Evolutionary conservation across 1,284 basidiomycete genomes (phyloP).

Genomic region (Pyrrhoderma lamaoense): DNA sequence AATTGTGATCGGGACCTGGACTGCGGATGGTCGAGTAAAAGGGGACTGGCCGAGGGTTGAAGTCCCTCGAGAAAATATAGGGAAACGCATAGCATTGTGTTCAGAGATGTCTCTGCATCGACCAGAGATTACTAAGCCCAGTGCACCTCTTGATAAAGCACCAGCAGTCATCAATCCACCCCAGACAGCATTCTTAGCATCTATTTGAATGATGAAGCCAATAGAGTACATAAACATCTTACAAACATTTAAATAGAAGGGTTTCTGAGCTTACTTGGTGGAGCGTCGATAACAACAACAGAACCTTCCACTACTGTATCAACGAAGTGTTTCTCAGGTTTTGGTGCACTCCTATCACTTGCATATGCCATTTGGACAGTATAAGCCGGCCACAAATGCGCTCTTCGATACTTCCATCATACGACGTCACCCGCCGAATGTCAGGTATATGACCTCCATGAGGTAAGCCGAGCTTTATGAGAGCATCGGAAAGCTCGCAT

Average conservation of each 20-base stretch:
- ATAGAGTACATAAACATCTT: too few relatives aligned
- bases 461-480: slow-evolving; percentile 73
- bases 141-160: slow-evolving; percentile 59
- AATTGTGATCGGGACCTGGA: slow-evolving; percentile 72
- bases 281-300: slow-evolving; percentile 75
- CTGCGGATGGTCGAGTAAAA: slow-evolving; percentile 76
- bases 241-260: too few relatives aligned
- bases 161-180: slow-evolving; percentile 88
- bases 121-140: slow-evolving; percentile 78
- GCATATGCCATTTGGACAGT: slow-evolving; percentile 83
- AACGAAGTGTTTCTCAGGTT: slow-evolving; percentile 72
- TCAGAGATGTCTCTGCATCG: slow-evolving; percentile 79
- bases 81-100: slow-evolving; percentile 60
- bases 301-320: slow-evolving; percentile 66
- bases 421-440: slow-evolving; percentile 73
- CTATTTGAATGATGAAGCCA: slow-evolving; percentile 37
- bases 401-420: slow-evolving; percentile 50
- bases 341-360: slow-evolving; percentile 58
- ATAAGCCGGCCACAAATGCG: slow-evolving; percentile 72
- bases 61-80: slow-evolving; percentile 73
- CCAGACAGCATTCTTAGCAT: slow-evolving; percentile 81
- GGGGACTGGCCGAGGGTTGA: slow-evolving; percentile 86
- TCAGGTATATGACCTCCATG: slow-evolving; percentile 83
- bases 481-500: slow-evolving; percentile 87
- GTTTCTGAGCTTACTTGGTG: slow-evolving; percentile 60